Base-by-base conservation (phyloP, 2,329 filamentous ascomycete species). In the Stromatinia cepivora region DNA sequence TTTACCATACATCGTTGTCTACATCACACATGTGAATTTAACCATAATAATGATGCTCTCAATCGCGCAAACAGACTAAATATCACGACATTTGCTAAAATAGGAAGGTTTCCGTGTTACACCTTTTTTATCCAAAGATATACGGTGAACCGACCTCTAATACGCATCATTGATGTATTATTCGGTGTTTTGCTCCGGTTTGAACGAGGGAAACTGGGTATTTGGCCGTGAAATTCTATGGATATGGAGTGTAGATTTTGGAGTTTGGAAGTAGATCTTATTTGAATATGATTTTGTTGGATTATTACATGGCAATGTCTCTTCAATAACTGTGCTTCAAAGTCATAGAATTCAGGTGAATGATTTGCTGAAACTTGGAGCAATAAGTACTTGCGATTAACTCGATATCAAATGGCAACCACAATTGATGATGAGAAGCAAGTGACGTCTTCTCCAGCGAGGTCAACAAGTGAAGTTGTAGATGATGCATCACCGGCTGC, bases 21-120 rank as follows among this genome's bases (percentile, higher is more conserved):
- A 22, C 3, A 28, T 39, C 10, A 15, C 48, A 39, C 57, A 13
- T 42, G 46, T 36, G n/a, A 4, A n/a, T 17, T 50, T 20, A 10
- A 34, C 13, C 39, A 31, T 46, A 3, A 25, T 15, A 36, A 25
- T 11, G n/a, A 25, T 62, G 54, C 20, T 42, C 34, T 17, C 34
- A 28, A 68, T 68, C 45, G 66, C 66, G 66, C 56, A 68, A 63
- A 31, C 13, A 4, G 25, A 15, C 36, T 63, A 63, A 63, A 34
- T 68, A 75, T 71, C 71, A 75, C 74, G 72, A 72, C 71, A 75
- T 75, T 67, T 56, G 67, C 70, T 22, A 69, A 72, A 67, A 34
- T 36, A 45, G 72, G 52, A 71, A 73, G 62, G 58, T 69, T 66
- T 69, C 31, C 56, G 45, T 52, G 64, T 67, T 69, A 66, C 56